A percentile compares a stretch with the other conserved stretches of the same genome.
phyloP scores from a whole-genome alignment of 306 rosid species.

The Arachis hypogaea region DNA sequence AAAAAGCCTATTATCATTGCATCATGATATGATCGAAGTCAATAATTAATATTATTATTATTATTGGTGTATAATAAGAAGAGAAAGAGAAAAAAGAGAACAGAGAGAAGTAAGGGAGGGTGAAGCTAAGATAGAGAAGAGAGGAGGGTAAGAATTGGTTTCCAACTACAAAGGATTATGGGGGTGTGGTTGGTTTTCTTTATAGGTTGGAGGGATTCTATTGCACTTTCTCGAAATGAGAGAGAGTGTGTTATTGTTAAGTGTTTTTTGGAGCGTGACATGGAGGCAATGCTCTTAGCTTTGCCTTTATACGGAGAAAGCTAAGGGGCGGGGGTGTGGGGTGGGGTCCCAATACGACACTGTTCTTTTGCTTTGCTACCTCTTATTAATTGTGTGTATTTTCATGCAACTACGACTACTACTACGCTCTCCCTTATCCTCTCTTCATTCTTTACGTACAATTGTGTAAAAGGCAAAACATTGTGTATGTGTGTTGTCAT shows the following conservation, averaged over 20 bases:
- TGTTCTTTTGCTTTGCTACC: slow-evolving; percentile 57
- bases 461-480: slow-evolving; percentile 46
- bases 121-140: slow-evolving; percentile 7
- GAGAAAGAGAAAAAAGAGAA: slow-evolving; percentile 26
- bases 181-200: slow-evolving; percentile 72
- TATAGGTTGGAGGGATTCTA: slow-evolving; percentile 84
- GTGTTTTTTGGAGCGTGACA: slow-evolving; percentile 71
- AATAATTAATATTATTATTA: not conserved
- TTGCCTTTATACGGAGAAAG: slow-evolving; percentile 81
- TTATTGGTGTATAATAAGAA: not conserved
- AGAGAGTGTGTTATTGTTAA: slow-evolving; percentile 27
- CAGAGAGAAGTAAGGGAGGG: slow-evolving; percentile 21
- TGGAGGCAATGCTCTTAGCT: slow-evolving; percentile 65
- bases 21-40: slow-evolving; percentile 45
- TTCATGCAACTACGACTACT: slow-evolving; percentile 59
- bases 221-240: slow-evolving; percentile 62
- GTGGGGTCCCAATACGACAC: slow-evolving; percentile 49
- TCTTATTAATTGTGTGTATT: slow-evolving; percentile 57
- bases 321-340: no score
- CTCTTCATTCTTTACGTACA: slow-evolving; percentile 61
- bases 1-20: slow-evolving; percentile 44
- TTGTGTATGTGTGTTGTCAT: slow-evolving; percentile 18
- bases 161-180: slow-evolving; percentile 45
- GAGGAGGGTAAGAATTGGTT: slow-evolving; percentile 39
- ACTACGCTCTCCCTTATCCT: slow-evolving; percentile 24